Base-by-base conservation (phyloP, 768 basidiomycete genomes). In the Strobilomyces dryophilus region DNA sequence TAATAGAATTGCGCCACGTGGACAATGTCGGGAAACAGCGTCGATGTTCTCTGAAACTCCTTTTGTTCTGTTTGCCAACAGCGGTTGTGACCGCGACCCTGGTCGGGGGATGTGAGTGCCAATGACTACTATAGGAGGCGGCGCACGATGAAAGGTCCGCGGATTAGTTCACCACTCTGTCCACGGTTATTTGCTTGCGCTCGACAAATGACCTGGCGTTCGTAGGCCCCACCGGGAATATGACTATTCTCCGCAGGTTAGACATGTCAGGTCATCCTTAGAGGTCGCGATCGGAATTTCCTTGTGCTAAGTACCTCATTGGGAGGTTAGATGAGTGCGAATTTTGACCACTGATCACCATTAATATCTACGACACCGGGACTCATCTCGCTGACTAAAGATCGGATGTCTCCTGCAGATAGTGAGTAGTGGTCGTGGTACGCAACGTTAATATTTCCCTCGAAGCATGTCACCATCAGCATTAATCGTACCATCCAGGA, bases 401-500 rank as follows among this genome's bases (percentile, higher is more conserved):
- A 55, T 46, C 44, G 31, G 45, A 45, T 52, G 49, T 52, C 41
- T 50, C 35, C 11, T 47, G 17, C 43, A 20, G 24, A 8, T 58
- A 37, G 37, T 45, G 15, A 37, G 37, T 49, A 15, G 41, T 39
- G 46, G 35, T 46, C 37, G 44, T 49, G 42, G 40, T 55, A 42
- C 47, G 50, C 45, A n/a, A 40, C 27, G n/a, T 31, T 32, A 31
- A 57, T 44, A 51, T 49, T 44, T 46, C 53, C 41, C 47, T 55
- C 42, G 42, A 52, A 45, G 31, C 20, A 47, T 56, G 51, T 45
- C 47, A 57, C n/a, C 61, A 59, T 59, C 44, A 56, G 50, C 24
- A 54, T 59, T 31, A 53, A 17, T 52, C 18, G 66, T 64, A 54
- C 64, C 66, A 24, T 70, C 64, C 52, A 62, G 54, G 40, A 55